These are phyloP conservation scores for Phellinidium pouzarii DNA, from an alignment of 1,284 basidiomycete genomes.

Conservation along the genomic window DNA sequence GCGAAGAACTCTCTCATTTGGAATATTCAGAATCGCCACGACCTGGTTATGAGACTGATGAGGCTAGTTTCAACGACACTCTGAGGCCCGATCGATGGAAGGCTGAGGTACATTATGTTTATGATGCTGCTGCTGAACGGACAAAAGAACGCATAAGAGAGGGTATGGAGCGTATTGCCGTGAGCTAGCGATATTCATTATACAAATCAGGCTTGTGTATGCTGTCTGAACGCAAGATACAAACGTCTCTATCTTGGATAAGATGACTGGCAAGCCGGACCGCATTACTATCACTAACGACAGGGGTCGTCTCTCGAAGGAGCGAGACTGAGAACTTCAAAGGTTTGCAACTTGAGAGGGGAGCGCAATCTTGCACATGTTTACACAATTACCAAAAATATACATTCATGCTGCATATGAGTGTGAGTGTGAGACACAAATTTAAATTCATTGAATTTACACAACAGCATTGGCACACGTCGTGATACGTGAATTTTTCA, in stretches of 20 bases:
- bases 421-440: too few relatives aligned
- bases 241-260: slow-evolving; percentile 96
- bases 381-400: too few relatives aligned
- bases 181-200: not conserved
- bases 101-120: slow-evolving; percentile 50
- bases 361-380: too few relatives aligned
- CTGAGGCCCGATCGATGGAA: slow-evolving; percentile 2
- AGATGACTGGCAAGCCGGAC: slow-evolving; percentile 95
- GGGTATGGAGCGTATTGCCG: not conserved
- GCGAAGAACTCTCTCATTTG: slow-evolving; percentile 26
- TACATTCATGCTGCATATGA: too few relatives aligned
- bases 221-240: too few relatives aligned
- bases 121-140: slow-evolving; percentile 76
- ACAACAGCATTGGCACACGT: too few relatives aligned
- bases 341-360: slow-evolving; percentile 48
- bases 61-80: not conserved
- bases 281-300: slow-evolving; percentile 98
- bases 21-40: slow-evolving; percentile 41
- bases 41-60: slow-evolving; percentile 32
- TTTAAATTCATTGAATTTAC: too few relatives aligned
- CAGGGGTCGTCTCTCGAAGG: slow-evolving; percentile 97
- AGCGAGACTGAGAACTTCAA: slow-evolving; percentile 94
- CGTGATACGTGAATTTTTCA: too few relatives aligned
- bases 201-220: too few relatives aligned
- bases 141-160: slow-evolving; percentile 41